Percentiles rank a stretch among this genome's conserved stretches.
Conservation (phyloP, 495 filamentous ascomycete species). For the Talaromyces nanjingensis region DNA sequence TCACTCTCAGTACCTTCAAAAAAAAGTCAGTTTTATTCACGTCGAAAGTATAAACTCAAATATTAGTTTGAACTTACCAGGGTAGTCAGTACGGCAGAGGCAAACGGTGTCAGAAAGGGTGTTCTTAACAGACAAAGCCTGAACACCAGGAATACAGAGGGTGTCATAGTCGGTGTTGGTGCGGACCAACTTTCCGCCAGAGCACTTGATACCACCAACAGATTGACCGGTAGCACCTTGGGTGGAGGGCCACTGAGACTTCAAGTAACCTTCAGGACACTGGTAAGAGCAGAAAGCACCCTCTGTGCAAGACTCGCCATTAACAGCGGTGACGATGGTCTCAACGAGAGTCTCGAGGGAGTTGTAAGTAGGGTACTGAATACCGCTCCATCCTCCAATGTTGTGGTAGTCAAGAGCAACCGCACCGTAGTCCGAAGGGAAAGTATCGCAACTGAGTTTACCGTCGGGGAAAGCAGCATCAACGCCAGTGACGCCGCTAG, state of each 20-base stretch:
- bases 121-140: conserved; percentile 68
- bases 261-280: conserved; percentile 86
- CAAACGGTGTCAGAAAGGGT: conserved; percentile 55
- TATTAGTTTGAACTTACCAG: conserved; percentile 45
- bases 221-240: conserved; percentile 84
- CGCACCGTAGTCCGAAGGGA: conserved; percentile 83
- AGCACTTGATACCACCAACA: conserved; percentile 79
- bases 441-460: conserved; percentile 57
- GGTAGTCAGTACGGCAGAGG: conserved; percentile 94
- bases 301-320: conserved; percentile 45
- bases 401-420: conserved; percentile 60
- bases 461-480: conserved; percentile 72
- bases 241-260: conserved; percentile 78
- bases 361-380: conserved; percentile 51
- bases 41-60: background rate
- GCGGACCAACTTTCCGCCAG: conserved; percentile 65
- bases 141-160: conserved; percentile 70
- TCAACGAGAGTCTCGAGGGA: conserved; percentile 35
- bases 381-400: conserved; percentile 71
- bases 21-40: conserved; percentile 10
- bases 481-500: conserved; percentile 43
- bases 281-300: conserved; percentile 85
- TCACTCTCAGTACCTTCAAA: conserved; percentile 64
- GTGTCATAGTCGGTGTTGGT: conserved; percentile 60
- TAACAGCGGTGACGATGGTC: conserved; percentile 56